Evolutionary conservation across 2,329 filamentous ascomycete species (phyloP), one percentile per base, ranked within the genome.

Genomic region (Aspergillus pseudonomiae): DNA sequence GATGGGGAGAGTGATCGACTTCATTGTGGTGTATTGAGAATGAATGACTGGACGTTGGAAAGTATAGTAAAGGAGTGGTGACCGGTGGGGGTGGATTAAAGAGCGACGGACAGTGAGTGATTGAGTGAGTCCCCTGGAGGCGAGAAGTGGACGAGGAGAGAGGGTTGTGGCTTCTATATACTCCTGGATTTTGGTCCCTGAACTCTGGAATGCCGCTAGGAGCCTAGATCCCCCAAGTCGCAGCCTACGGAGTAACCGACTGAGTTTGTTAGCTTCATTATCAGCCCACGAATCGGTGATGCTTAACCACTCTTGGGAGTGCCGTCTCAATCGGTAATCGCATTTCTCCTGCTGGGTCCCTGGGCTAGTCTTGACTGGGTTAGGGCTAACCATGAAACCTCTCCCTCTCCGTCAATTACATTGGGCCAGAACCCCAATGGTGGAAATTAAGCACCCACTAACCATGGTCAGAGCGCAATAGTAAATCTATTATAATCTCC

Each of bases 1-100:
- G 48, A 68, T 36, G 30, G 67, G 57, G 52, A 68, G 60, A 45
- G 66, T 65, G 59, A 58, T 19, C 36, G 60, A 21, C 55, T 71
- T 73, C 71, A 73, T 73, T 59, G 36, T 67, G 12, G 26, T 11
- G 2, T 10, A 34, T 5, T 34, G 6, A 52, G 28, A 59, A 61
- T 39, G 48, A 64, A 41, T 50, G 61, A 63, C 57, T 58, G 6
- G 21, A 46, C 54, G 53, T 32, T 55, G 64, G 56, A 50, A 41
- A 4, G 46, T 50, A 4, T 45, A 28, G 6, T 30, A 59, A 59
- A 52, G 4, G 57, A 59, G 26, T 41, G 57, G 48, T 46, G 34
- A 30, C 21, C n/a, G 19, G 26, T 19, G 43, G 26, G 45, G 45
- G 28, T 34, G 19, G 5, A 52, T 26, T 12, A 59, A 41, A 21